These are phyloP conservation scores for Fusarium avenaceum DNA, from an alignment of 2,329 filamentous ascomycete genomes.

Conservation along the genomic window DNA sequence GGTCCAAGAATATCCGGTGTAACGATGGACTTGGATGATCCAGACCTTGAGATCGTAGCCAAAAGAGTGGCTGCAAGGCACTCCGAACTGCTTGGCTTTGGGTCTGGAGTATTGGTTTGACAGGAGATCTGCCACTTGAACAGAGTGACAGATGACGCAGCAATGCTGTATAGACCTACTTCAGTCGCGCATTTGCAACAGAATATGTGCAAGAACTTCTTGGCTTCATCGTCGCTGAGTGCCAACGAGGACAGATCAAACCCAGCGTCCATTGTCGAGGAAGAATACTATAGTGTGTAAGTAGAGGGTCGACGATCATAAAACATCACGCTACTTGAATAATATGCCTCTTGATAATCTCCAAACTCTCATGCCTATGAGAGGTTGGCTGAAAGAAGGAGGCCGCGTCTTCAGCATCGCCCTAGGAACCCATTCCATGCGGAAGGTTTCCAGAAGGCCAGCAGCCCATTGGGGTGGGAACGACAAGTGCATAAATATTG, in stretches of 20 bases:
- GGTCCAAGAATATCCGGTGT: constrained; percentile 52
- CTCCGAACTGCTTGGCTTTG: constrained; percentile 59
- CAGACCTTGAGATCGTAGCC: constrained; percentile 68
- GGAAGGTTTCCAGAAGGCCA: constrained; percentile 55
- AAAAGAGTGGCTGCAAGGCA: constrained; percentile 68
- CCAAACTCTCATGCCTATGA: constrained; percentile 62
- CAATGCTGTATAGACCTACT: constrained; percentile 63
- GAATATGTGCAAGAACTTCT: constrained; percentile 57
- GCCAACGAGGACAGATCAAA: constrained; percentile 51
- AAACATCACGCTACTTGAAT: constrained; percentile 34
- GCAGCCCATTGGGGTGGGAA: constrained; percentile 45
- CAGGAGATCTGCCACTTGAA: constrained; percentile 71
- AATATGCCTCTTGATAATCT: constrained; percentile 65
- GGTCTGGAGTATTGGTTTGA: constrained; percentile 46
- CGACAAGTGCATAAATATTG: constrained; percentile 63
- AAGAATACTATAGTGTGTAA: constrained; percentile 57
- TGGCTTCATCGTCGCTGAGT: constrained; percentile 40
- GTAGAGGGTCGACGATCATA: constrained; percentile 27
- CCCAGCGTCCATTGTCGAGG: constrained; percentile 50
- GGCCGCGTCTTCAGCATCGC: constrained; percentile 51
- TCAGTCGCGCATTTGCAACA: constrained; percentile 62
- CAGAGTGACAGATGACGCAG: constrained; percentile 62
- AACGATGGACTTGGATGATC: constrained; percentile 69
- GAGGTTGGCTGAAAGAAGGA: constrained; percentile 61
- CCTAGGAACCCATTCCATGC: constrained; percentile 58